phyloP scores from a whole-genome alignment of 2,329 filamentous ascomycete genomes.

The Dactylonectria macrodidyma region DNA sequence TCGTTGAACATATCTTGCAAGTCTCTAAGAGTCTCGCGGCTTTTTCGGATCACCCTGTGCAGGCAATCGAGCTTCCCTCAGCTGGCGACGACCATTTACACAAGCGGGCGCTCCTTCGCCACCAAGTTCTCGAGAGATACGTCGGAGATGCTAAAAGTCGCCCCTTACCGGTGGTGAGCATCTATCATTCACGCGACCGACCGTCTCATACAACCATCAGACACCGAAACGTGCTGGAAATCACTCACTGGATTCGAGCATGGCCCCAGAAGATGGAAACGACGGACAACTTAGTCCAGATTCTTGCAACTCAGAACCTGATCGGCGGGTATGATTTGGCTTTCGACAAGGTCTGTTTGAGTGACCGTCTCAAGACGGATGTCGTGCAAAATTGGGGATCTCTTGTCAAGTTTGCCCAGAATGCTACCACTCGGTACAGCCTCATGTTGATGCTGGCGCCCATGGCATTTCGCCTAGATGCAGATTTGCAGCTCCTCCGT shows the following conservation, averaged over 20 bases:
- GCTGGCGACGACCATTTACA: constrained; percentile 39
- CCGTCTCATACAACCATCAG: constrained; percentile 38
- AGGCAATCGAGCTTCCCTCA: constrained; percentile 23
- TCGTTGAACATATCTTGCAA: constrained; percentile 50
- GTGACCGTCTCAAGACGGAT: constrained; percentile 39
- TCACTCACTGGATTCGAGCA: constrained; percentile 29
- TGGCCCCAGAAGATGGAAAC: constrained; percentile 41
- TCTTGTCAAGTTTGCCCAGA: constrained; percentile 29
- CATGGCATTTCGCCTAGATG: constrained; percentile 42
- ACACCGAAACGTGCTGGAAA: constrained; percentile 44
- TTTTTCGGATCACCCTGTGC: constrained; percentile 35
- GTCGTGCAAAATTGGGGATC: constrained; percentile 41
- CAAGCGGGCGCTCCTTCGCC: constrained; percentile 32
- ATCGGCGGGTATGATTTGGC: constrained; percentile 38
- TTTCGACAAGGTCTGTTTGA: constrained; percentile 37
- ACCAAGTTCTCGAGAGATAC: constrained; percentile 37
- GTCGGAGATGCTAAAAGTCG: constrained; percentile 26
- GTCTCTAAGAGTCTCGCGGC: constrained; percentile 47
- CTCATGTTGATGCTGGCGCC: constrained; percentile 44
- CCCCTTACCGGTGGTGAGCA: constrained; percentile 10
- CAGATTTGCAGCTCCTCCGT: constrained; percentile 39
- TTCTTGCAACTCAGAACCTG: constrained; percentile 27
- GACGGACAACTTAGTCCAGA: constrained; percentile 34
- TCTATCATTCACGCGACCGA: constrained; percentile 39
- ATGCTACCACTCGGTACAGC: constrained; percentile 30